Base-by-base conservation (phyloP, 768 basidiomycete species). In the Phlegmacium glaucopus region DNA sequence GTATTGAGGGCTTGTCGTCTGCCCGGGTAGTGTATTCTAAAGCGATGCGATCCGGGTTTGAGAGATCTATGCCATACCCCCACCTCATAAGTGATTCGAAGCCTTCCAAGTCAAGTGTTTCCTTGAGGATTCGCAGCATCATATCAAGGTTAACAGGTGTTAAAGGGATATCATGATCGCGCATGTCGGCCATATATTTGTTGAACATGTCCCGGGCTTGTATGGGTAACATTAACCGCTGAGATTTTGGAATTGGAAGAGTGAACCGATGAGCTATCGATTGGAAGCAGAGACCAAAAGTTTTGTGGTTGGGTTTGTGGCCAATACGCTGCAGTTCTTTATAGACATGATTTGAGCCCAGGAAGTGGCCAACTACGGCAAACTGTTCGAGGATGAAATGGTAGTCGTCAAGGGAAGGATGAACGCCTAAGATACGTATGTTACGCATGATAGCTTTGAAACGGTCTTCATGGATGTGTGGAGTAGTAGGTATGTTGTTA, bases 31-130 rank as follows among this genome's bases (percentile, higher is more conserved):
- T 35, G 43, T 69, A 69, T 49, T 80, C 79, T 47, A 85, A 51
- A 27, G 85, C 80, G 9, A 76, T 66, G 34, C 80, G 73, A 57
- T 93, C 90, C 0, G 88, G 89, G 56, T 83, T 82, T 16, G 77
- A 71, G 39, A 92, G 63, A 65, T 93, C 90, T 47, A 93, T 76
- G 0, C 84, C 89, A 62, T 91, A 93, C 29, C 78, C 80, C 56
- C 77, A 67, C 54, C 77, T 82, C 71, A 90, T 66, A 18, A 90
- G 70, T 22, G 67, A 58, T 43, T 82, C 75, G 59, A 87, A 86
- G 0, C 71, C 69, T 26, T 76, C 68, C 47, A 69, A 59, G 61
- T 87, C 80, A 42, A 77, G 59, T 0, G 80, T 80, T 50, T 82
- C 80, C 65, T 82, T 86, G 55, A 89, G 68, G 51, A 92, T 76